Evolutionary conservation across 257 asterid species (phyloP), one percentile per base, ranked within the genome.

Genomic region (Solanum clarkiae): DNA sequence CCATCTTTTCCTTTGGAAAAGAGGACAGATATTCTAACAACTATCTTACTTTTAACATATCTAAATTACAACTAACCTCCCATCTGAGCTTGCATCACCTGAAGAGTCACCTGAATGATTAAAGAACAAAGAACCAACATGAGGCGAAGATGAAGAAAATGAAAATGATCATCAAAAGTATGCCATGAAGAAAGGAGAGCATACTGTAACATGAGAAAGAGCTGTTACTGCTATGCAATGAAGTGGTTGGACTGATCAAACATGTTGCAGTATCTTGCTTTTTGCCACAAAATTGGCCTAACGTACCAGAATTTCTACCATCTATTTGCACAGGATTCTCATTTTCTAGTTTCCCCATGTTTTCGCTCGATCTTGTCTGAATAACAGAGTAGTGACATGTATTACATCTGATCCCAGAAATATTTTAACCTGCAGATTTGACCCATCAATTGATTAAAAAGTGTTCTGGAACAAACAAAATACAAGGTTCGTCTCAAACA

Each of bases 51-150:
- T 54, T 71, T 24, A 51, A 22, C 79, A 57, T 68, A 86, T 84
- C 54, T 84, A 79, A 51, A 79, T 86, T 57, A 87, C 82, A 80
- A 84, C 89, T 81, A 87, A 95, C 98, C 98, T 87, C 85, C 89
- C 91, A 57, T 84, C 85, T 51, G 88, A 65, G 88, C 84, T 93
- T 74, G 91, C 94, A 83, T 91, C 96, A 72, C 88, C 92, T 47
- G 97, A 91, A 51, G 88, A 36, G 84, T 90, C 99, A 89, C 98
- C 98, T 93, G 95, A 84, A 91, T 86, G 68, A 85, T 56, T 22
- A 83, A 18, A 81, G 85, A 40, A 56, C 18, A 42, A 20, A 36
- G 83, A 54, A 53, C 66, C 83, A 79, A 79, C 20, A 66, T 47
- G 69, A 74, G 91, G 49, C 54, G 68, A 60, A 82, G 87, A 62